Percentiles rank a stretch among this genome's conserved stretches.
Evolutionary conservation across 306 rosid species (phyloP).

Genomic region (Cucumis cinereus): DNA sequence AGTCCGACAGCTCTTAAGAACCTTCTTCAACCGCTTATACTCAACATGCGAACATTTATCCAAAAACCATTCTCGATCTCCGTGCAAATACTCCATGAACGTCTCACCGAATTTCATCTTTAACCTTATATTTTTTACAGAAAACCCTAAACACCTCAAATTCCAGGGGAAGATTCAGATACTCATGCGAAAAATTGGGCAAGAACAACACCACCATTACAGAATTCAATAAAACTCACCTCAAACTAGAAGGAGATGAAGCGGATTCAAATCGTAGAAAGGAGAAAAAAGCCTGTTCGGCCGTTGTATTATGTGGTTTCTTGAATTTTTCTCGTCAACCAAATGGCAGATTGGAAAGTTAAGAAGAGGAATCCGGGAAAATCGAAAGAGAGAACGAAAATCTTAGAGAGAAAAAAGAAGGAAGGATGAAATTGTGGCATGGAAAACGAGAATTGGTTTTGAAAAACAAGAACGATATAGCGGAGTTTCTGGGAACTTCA

Average conservation of each 20-base stretch:
- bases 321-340: not conserved
- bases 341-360: not conserved
- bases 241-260: not conserved
- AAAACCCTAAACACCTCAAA: conserved; percentile 22
- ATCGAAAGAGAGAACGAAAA: not conserved
- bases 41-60: conserved; percentile 62
- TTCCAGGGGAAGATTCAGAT: not conserved
- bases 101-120: conserved; percentile 68
- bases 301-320: not conserved
- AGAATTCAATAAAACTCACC: not conserved
- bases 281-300: not conserved
- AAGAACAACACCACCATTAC: not conserved
- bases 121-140: not conserved
- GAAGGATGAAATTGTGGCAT: not conserved
- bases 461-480: not conserved
- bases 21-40: conserved; percentile 65
- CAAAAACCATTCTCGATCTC: conserved; percentile 37
- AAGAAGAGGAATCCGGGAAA: not conserved
- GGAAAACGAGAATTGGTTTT: not conserved
- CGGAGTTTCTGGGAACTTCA: not conserved
- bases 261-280: not conserved
- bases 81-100: conserved; percentile 50
- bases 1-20: conserved; percentile 50
- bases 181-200: not conserved
- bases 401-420: not conserved